A percentile compares a stretch with the other conserved stretches of the same genome.
Conservation (phyloP, 202 grass and related monocot species). For the Elaeis oleifera region DNA sequence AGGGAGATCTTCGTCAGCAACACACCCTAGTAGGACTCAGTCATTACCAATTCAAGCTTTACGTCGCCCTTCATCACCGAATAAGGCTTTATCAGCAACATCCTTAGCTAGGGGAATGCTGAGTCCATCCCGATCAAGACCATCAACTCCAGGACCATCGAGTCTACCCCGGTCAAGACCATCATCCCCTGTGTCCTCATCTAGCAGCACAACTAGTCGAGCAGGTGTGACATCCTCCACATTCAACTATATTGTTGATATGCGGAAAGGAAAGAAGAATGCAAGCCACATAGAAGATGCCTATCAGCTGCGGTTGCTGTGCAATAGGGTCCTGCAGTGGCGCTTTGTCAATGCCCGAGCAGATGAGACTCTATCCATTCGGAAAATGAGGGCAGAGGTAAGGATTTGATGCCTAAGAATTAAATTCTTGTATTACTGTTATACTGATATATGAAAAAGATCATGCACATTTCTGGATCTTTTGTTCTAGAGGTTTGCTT, state of each 20-base stretch:
- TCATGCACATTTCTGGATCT: too few species aligned
- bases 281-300: constrained; percentile 52
- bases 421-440: too few species aligned
- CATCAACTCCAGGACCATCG: too few species aligned
- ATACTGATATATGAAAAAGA: too few species aligned
- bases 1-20: constrained; percentile 35
- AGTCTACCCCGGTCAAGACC: constrained; percentile 29
- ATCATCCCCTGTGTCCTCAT: constrained; percentile 56
- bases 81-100: constrained; percentile 33
- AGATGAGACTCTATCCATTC: background rate
- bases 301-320: background rate
- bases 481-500: too few species aligned
- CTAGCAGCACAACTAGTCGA: constrained; percentile 17
- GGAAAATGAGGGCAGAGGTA: constrained; percentile 81
- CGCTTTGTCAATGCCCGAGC: background rate
- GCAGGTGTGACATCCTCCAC: constrained; percentile 15
- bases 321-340: background rate
- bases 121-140: constrained; percentile 37
- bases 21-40: constrained; percentile 47
- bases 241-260: constrained; percentile 51
- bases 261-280: constrained; percentile 63
- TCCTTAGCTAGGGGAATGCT: constrained; percentile 35
- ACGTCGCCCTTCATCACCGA: constrained; percentile 44
- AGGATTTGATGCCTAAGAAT: background rate
- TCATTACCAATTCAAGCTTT: constrained; percentile 52